These are phyloP conservation scores for Erythrobasidium hasegawianum DNA, from an alignment of 1,284 basidiomycete species.

Conservation along the genomic window DNA sequence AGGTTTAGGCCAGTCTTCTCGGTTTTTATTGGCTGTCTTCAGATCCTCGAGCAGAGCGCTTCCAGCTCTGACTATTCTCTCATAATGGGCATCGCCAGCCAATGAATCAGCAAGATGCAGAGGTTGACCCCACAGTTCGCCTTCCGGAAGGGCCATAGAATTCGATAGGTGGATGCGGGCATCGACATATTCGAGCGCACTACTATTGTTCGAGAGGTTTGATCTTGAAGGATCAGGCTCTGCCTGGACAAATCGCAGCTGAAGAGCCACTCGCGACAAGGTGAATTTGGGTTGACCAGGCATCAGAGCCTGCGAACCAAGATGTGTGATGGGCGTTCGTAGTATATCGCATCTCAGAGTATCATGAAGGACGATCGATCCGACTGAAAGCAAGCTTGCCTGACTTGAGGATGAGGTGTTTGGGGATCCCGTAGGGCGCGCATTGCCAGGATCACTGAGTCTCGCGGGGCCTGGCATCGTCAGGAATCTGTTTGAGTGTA, in stretches of 20 bases:
- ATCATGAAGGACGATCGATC: slow-evolving; percentile 26
- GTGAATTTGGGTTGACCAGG: slow-evolving; percentile 29
- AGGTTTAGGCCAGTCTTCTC: slow-evolving; percentile 25
- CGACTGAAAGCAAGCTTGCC: slow-evolving; percentile 20
- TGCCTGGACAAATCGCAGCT: slow-evolving; percentile 18
- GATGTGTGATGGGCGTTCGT: slow-evolving; percentile 10
- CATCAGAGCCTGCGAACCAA: slow-evolving; percentile 12
- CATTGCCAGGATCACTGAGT: background rate
- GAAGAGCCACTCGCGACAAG: slow-evolving; percentile 12
- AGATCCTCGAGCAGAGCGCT: slow-evolving; percentile 20
- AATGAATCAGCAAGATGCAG: slow-evolving; percentile 27
- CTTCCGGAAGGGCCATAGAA: slow-evolving; percentile 17
- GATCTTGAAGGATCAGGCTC: slow-evolving; percentile 11
- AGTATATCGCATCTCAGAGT: slow-evolving; percentile 31
- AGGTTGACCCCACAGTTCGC: slow-evolving; percentile 16
- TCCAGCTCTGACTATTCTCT: slow-evolving; percentile 27
- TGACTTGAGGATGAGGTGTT: background rate
- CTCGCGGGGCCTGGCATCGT: slow-evolving; percentile 1
- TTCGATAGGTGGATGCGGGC: slow-evolving; percentile 21
- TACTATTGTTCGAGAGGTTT: slow-evolving; percentile 2
- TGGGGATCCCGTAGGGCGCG: background rate
- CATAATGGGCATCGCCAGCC: slow-evolving; percentile 28
- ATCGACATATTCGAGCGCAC: slow-evolving; percentile 27
- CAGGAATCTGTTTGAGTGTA: background rate
- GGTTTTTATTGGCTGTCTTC: slow-evolving; percentile 25